Base-by-base conservation (phyloP, 805 yeast genomes). In the Kuraishia borneana region DNA sequence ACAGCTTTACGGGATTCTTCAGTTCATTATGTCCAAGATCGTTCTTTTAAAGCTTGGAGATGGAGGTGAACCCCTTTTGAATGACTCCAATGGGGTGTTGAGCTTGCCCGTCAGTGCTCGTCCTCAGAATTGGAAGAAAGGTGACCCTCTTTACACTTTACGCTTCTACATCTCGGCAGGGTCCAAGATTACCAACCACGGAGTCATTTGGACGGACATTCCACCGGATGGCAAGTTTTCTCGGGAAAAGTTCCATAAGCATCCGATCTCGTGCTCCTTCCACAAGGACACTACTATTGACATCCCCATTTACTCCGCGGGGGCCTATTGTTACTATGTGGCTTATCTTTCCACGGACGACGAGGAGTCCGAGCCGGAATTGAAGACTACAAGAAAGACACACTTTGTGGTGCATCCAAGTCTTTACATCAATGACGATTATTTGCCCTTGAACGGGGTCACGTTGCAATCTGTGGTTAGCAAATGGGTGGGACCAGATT, bases 391-490 rank as follows among this genome's bases (percentile, higher is more conserved):
- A 0, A 60, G 76, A 22, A 66, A 70, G 43, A 77, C 64, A 55
- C 76, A 78, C 53, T 83, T 89, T 54, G 78, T 75, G 21, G 94
- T 81, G 9, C 85, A 88, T 1, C 94, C 96, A 3, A 73, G 76
- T 10, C 65, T 89, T 38, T 59, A 61, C 29, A 60, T 83, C 36
- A 65, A 69, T 31, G 73, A 61, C 29, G 51, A 63, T 13, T 74
- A 66, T 43, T 45, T 88, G 21, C 79, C 89, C 2, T 68, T 88
- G 48, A 83, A 88, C 48, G 69, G 88, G 6, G 69, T 89, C 40
- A 79, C 83, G 32, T 62, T 89, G 50, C 92, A 88, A 54, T 73
- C 95, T 1, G 76, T 92, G 27, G 73, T 89, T 3, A 83, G 96
- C 26, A 89, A 89, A 59, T 85, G 96, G 89, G 72, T 88, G 59